These are phyloP conservation scores for Vanrija humicola DNA, from an alignment of 1,284 basidiomycete genomes.

Conservation along the genomic window DNA sequence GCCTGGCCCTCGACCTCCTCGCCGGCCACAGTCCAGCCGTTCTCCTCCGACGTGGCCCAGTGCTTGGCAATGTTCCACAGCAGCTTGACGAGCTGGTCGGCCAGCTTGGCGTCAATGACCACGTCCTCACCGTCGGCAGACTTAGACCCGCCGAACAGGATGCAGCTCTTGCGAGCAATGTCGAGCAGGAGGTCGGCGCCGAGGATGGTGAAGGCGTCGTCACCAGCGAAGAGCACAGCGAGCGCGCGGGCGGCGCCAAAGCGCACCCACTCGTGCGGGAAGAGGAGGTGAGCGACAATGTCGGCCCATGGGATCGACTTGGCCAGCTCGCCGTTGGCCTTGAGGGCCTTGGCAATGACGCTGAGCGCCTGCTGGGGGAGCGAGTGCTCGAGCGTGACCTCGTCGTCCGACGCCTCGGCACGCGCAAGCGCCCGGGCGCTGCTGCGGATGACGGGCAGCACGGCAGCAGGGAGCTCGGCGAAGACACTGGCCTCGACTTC, in stretches of 20 bases:
- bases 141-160: constrained; percentile 69
- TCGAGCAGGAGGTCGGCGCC: constrained; percentile 58
- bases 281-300: constrained; percentile 68
- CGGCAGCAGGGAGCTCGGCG: constrained; percentile 51
- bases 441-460: constrained; percentile 59
- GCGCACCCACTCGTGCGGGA: constrained; percentile 93
- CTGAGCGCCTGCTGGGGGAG: constrained; percentile 76
- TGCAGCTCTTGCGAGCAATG: constrained; percentile 68
- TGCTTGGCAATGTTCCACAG: constrained; percentile 85
- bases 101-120: constrained; percentile 65
- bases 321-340: constrained; percentile 56
- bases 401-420: constrained; percentile 51
- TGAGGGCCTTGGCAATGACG: constrained; percentile 62
- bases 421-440: constrained; percentile 51
- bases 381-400: constrained; percentile 70
- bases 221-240: constrained; percentile 61
- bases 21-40: constrained; percentile 20
- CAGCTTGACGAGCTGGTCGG: constrained; percentile 89
- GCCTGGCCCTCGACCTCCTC: constrained; percentile 44
- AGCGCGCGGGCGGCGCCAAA: constrained; percentile 73
- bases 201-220: neutral
- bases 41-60: constrained; percentile 55
- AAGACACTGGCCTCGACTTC: constrained; percentile 55
- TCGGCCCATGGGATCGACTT: constrained; percentile 60
- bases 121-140: constrained; percentile 28